phyloP scores from a whole-genome alignment of 306 rosid species.

The Dryas drummondii region DNA sequence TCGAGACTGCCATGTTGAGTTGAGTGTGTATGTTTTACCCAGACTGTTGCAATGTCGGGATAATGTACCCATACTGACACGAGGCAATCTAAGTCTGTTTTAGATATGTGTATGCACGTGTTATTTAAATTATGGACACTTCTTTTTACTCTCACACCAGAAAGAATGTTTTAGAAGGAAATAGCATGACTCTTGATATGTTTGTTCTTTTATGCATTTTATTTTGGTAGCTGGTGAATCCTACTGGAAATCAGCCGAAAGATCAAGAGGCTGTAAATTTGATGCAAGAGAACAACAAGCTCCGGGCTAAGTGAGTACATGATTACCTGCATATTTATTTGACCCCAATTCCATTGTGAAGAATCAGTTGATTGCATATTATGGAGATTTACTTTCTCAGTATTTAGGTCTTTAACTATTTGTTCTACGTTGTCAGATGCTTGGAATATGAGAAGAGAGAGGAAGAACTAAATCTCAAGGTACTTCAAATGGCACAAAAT shows the following conservation, averaged over 20 bases:
- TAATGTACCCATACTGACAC: neutral
- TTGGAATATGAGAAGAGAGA: slow-evolving; percentile 47
- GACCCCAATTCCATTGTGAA: neutral
- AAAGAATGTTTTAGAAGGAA: neutral
- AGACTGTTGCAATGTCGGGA: neutral
- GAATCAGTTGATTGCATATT: neutral
- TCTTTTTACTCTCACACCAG: neutral
- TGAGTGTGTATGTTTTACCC: neutral
- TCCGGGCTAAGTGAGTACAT: slow-evolving; percentile 59
- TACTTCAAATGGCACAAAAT: slow-evolving; percentile 27
- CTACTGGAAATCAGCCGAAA: slow-evolving; percentile 27
- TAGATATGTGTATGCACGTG: neutral
- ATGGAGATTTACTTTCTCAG: neutral
- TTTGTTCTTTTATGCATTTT: neutral
- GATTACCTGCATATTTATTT: neutral
- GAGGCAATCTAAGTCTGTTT: neutral
- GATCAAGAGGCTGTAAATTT: slow-evolving; percentile 47
- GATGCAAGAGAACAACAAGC: slow-evolving; percentile 58
- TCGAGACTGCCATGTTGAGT: neutral
- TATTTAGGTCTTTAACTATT: slow-evolving; percentile 4
- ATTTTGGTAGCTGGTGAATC: slow-evolving; percentile 34
- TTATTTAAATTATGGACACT: neutral
- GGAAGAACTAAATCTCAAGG: slow-evolving; percentile 64
- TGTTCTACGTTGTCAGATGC: slow-evolving; percentile 48
- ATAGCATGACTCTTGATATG: neutral